phyloP scores from a whole-genome alignment of 164 flowering plant species.

The Stephania cephalantha region DNA sequence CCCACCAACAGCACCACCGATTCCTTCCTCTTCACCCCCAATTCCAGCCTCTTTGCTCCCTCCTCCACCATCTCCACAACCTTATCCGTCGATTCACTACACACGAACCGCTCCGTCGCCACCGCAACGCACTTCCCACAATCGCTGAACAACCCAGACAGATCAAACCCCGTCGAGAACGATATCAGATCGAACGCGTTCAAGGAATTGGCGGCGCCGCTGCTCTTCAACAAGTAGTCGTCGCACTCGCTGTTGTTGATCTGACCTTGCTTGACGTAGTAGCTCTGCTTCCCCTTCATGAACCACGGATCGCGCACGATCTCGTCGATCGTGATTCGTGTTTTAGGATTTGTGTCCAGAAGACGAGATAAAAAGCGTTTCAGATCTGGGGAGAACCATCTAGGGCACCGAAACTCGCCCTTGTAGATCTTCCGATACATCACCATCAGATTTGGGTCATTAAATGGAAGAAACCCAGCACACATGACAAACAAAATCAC shows the following conservation, averaged over 20 bases:
- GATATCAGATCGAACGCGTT: conserved; percentile 69
- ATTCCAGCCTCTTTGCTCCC: conserved; percentile 23
- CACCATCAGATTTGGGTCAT: conserved; percentile 57
- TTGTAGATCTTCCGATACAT: conserved; percentile 68
- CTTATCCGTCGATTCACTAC: conserved; percentile 29
- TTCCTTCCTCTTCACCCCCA: conserved; percentile 31
- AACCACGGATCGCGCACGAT: conserved; percentile 59
- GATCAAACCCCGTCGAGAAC: conserved; percentile 47
- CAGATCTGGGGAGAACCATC: conserved; percentile 54
- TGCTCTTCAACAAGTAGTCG: conserved; percentile 7
- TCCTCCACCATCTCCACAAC: conserved; percentile 35
- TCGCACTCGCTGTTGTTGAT: conserved; percentile 13
- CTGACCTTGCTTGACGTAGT: conserved; percentile 11
- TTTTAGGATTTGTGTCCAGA: conserved; percentile 41
- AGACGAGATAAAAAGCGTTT: conserved; percentile 40
- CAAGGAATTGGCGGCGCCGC: conserved; percentile 9
- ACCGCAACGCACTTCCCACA: background rate
- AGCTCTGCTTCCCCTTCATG: conserved; percentile 28
- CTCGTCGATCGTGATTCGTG: conserved; percentile 53
- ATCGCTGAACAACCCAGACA: conserved; percentile 43
- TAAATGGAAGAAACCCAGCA: conserved; percentile 66
- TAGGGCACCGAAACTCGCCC: conserved; percentile 59
- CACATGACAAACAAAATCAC: conserved; percentile 48
- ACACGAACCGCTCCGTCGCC: conserved; percentile 29
- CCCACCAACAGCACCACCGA: conserved; percentile 38